A percentile compares a stretch with the other conserved stretches of the same genome.
Conservation (phyloP, 1,284 basidiomycete species). For the Coniferiporia weirii region DNA sequence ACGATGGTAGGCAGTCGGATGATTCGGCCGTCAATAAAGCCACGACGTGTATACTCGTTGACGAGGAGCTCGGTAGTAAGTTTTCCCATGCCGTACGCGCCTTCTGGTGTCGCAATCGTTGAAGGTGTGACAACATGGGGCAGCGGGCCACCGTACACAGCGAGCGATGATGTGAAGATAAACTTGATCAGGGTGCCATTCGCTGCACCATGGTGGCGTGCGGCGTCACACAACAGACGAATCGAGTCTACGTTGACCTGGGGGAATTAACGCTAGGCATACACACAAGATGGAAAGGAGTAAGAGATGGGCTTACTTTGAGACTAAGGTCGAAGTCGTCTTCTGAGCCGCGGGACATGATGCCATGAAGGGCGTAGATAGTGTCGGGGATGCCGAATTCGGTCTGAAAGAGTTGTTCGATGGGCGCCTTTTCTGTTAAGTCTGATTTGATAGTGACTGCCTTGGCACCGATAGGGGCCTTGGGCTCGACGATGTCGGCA, state of each 20-base stretch:
- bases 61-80: conserved; percentile 55
- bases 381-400: conserved; percentile 38
- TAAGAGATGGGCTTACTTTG: conserved; percentile 28
- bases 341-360: conserved; percentile 67
- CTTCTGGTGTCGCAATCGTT: conserved; percentile 52
- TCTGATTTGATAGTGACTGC: conserved; percentile 44
- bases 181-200: conserved; percentile 39
- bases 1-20: conserved; percentile 59
- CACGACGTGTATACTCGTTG: conserved; percentile 61
- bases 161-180: conserved; percentile 57
- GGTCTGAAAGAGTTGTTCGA: conserved; percentile 37
- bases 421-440: conserved; percentile 38
- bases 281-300: not conserved
- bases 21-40: conserved; percentile 57
- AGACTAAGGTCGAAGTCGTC: conserved; percentile 58
- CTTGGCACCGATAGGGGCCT: conserved; percentile 33
- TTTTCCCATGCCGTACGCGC: conserved; percentile 57
- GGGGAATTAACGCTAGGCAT: not conserved
- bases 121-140: conserved; percentile 44
- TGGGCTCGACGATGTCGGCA: conserved; percentile 49
- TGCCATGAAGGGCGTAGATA: conserved; percentile 58
- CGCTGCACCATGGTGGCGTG: conserved; percentile 36
- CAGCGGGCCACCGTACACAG: conserved; percentile 60
- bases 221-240: conserved; percentile 43
- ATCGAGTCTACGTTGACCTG: conserved; percentile 62